A percentile compares a stretch with the other conserved stretches of the same genome.
phyloP scores from a whole-genome alignment of 305 asterid species.

The Coffea humblotiana region DNA sequence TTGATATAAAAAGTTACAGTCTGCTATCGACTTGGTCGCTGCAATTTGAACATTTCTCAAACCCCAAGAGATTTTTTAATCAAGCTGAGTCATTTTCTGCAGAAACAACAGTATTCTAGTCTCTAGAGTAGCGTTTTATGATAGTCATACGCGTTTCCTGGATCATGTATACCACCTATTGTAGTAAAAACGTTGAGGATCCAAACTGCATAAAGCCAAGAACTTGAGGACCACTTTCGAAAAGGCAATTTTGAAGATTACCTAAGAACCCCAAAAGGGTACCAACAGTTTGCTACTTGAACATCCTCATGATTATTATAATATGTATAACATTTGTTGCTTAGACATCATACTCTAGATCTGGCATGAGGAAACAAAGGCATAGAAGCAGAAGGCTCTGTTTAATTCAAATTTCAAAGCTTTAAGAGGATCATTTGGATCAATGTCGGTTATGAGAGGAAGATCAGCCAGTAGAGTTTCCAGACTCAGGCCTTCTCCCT shows the following conservation, averaged over 20 bases:
- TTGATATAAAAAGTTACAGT: no score
- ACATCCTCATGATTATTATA: not conserved
- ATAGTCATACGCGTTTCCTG: no score
- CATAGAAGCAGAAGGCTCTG: not conserved
- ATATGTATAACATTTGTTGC: not conserved
- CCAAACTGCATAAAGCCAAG: not conserved
- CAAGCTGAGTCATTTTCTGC: no score
- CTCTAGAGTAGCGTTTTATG: no score
- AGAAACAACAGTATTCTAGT: no score
- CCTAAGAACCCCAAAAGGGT: not conserved
- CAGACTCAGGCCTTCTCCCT: constrained; percentile 37
- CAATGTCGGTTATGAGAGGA: constrained; percentile 43
- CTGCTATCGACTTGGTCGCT: no score
- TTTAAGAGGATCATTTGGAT: constrained; percentile 65
- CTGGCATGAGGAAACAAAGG: not conserved
- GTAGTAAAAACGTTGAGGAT: no score
- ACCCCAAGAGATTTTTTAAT: no score
- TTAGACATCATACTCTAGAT: not conserved
- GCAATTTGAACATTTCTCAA: no score
- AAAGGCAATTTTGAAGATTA: not conserved
- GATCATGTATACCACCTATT: no score
- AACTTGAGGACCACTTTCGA: not conserved
- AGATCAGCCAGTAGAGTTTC: constrained; percentile 56
- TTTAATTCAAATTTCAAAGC: constrained; percentile 28
- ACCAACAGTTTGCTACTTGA: not conserved